phyloP scores from a whole-genome alignment of 768 basidiomycete genomes.

The Russula olivacea region DNA sequence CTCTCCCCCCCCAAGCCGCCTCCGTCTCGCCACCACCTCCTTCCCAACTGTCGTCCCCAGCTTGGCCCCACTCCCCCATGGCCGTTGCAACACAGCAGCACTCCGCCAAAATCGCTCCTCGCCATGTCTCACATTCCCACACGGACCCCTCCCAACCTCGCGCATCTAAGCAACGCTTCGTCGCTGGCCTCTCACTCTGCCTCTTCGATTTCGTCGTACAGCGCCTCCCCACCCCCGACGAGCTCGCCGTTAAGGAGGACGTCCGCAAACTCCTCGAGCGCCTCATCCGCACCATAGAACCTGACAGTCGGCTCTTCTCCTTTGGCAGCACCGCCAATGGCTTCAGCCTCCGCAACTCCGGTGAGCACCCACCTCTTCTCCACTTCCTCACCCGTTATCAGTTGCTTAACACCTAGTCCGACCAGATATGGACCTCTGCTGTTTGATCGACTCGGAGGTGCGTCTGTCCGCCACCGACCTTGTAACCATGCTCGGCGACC shows the following conservation, averaged over 20 bases:
- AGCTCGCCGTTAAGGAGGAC: conserved; percentile 92
- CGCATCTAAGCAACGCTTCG: conserved; percentile 55
- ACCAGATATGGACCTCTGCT: conserved; percentile 97
- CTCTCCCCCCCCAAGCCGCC: not conserved
- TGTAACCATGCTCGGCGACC: conserved; percentile 88
- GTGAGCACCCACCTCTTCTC: conserved; percentile 36
- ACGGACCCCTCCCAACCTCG: conserved; percentile 25
- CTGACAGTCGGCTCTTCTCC: conserved; percentile 80
- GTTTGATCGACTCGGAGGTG: conserved; percentile 85
- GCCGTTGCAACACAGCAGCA: conserved; percentile 19
- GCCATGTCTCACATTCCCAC: conserved; percentile 17
- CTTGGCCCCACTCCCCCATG: conserved; percentile 9
- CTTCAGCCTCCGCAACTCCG: conserved; percentile 93
- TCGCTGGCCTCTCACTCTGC: conserved; percentile 78
- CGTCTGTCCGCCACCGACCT: conserved; percentile 79
- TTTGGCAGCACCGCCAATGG: conserved; percentile 98
- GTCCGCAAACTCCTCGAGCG: conserved; percentile 92
- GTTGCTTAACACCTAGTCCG: not conserved
- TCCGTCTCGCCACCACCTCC: not conserved
- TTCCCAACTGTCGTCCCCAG: not conserved
- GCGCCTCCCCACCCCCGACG: conserved; percentile 82
- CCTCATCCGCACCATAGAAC: conserved; percentile 92
- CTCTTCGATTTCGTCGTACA: conserved; percentile 93
- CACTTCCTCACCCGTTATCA: too few relatives aligned
- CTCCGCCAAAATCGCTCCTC: conserved; percentile 10